A percentile compares a stretch with the other conserved stretches of the same genome.
phyloP scores from a whole-genome alignment of 2,329 filamentous ascomycete species.

The Cercospora citrullina region DNA sequence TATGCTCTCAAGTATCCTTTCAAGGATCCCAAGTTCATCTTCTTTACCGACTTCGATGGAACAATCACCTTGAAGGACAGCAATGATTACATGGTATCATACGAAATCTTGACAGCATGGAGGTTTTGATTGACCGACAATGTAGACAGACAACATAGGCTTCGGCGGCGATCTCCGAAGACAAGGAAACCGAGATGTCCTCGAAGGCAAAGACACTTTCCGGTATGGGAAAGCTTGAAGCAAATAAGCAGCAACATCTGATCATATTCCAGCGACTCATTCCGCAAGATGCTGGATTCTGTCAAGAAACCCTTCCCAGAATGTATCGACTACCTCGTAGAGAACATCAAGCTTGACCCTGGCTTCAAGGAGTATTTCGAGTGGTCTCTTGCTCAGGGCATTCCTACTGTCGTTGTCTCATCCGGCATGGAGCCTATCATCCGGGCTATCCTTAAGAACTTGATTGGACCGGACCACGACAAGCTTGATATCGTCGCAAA shows the following conservation, averaged over 20 bases:
- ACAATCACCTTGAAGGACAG: constrained; percentile 79
- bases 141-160: constrained; percentile 86
- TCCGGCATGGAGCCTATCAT: constrained; percentile 94
- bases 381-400: constrained; percentile 77
- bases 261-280: constrained; percentile 61
- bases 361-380: constrained; percentile 83
- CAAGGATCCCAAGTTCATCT: constrained; percentile 80
- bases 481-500: constrained; percentile 92
- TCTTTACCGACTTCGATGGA: constrained; percentile 99
- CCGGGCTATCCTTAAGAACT: constrained; percentile 72
- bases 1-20: constrained; percentile 48
- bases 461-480: constrained; percentile 75
- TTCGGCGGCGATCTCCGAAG: constrained; percentile 72
- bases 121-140: constrained; percentile 57
- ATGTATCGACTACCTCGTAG: constrained; percentile 74
- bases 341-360: constrained; percentile 86
- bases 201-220: constrained; percentile 70
- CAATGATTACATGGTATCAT: constrained; percentile 63
- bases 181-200: constrained; percentile 73
- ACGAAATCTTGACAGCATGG: neutral
- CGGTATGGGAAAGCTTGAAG: constrained; percentile 47
- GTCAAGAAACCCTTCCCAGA: constrained; percentile 76
- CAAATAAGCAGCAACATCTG: neutral
- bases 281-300: constrained; percentile 89
- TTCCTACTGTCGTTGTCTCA: constrained; percentile 88